Conservation (phyloP, 225 moss, liverwort and hornwort species). For the Pseudisothecium myosuroides region DNA sequence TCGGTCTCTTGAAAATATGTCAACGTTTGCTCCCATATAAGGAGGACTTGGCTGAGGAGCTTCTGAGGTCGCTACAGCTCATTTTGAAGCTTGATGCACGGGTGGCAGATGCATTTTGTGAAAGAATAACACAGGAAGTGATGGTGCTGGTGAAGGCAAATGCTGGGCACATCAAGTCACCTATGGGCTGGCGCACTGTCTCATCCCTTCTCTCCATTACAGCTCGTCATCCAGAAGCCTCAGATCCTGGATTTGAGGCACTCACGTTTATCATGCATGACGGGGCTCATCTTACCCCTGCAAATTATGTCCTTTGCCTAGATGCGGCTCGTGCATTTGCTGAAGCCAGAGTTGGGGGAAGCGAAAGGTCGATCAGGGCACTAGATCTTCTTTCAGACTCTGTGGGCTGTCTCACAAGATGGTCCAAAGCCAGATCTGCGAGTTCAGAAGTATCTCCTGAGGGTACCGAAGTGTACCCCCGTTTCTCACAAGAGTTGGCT, state of each 20-base stretch:
- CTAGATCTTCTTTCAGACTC: slow-evolving; percentile 87
- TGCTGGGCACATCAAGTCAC: slow-evolving; percentile 91
- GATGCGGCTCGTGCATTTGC: slow-evolving; percentile 98
- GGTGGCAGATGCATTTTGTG: slow-evolving; percentile 97
- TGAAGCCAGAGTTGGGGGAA: slow-evolving; percentile 93
- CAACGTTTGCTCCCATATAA: slow-evolving; percentile 95
- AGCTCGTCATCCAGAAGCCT: slow-evolving; percentile 92
- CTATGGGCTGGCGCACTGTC: slow-evolving; percentile 99
- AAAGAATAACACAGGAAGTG: slow-evolving; percentile 93
- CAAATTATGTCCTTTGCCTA: slow-evolving; percentile 92
- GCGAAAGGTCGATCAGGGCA: slow-evolving; percentile 77
- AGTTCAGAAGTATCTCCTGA: slow-evolving; percentile 16
- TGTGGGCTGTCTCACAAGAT: slow-evolving; percentile 76
- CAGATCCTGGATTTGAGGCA: slow-evolving; percentile 97
- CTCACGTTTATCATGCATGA: slow-evolving; percentile 93
- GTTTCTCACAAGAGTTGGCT: slow-evolving; percentile 75
- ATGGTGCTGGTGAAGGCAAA: slow-evolving; percentile 96
- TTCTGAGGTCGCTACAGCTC: slow-evolving; percentile 87
- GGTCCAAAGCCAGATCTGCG: slow-evolving; percentile 49
- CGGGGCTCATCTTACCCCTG: slow-evolving; percentile 86
- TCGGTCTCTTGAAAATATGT: slow-evolving; percentile 90
- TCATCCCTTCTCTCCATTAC: slow-evolving; percentile 88
- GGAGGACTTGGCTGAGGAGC: slow-evolving; percentile 96
- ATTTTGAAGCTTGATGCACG: slow-evolving; percentile 97
- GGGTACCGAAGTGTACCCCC: slow-evolving; percentile 32